phyloP scores from a whole-genome alignment of 257 asterid species.

The Oldenlandia corymbosa region DNA sequence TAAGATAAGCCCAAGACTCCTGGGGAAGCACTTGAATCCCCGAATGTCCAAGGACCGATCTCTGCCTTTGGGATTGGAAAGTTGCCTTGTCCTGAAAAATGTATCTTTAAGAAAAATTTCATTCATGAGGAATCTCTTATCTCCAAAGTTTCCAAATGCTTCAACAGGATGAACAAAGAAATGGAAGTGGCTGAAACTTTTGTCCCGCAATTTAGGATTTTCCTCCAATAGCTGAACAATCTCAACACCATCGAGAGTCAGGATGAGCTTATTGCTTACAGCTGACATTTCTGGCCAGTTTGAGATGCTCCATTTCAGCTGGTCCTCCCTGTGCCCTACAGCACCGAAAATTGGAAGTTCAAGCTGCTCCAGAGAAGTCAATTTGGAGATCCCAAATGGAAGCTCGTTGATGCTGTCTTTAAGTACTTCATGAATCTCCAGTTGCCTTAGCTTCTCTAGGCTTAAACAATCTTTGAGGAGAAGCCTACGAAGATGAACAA shows the following conservation, averaged over 20 bases:
- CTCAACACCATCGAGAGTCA: constrained; percentile 20
- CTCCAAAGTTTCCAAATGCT: constrained; percentile 3
- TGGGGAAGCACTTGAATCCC: constrained; percentile 24
- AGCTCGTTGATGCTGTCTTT: not conserved
- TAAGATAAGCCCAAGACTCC: constrained; percentile 10
- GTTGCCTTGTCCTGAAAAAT: constrained; percentile 10
- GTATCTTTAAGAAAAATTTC: constrained; percentile 20
- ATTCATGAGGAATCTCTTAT: constrained; percentile 10
- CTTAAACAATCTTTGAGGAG: constrained; percentile 19
- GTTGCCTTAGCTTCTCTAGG: constrained; percentile 5
- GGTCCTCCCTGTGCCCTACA: not conserved
- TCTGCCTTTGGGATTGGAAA: not conserved
- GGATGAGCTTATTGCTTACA: not conserved
- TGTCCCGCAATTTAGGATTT: constrained; percentile 5
- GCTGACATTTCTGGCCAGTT: constrained; percentile 11
- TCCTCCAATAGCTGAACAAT: constrained; percentile 19
- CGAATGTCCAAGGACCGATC: constrained; percentile 29
- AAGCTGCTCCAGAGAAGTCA: constrained; percentile 10
- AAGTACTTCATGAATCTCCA: not conserved
- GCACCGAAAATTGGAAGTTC: not conserved
- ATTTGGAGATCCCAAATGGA: constrained; percentile 5
- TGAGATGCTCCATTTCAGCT: constrained; percentile 29
- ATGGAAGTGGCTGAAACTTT: constrained; percentile 18
- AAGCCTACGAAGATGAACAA: constrained; percentile 6
- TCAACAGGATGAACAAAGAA: constrained; percentile 27